Evolutionary conservation across 148 eudicot genomes (phyloP).

Genomic region (Vaccinium darrowii): DNA sequence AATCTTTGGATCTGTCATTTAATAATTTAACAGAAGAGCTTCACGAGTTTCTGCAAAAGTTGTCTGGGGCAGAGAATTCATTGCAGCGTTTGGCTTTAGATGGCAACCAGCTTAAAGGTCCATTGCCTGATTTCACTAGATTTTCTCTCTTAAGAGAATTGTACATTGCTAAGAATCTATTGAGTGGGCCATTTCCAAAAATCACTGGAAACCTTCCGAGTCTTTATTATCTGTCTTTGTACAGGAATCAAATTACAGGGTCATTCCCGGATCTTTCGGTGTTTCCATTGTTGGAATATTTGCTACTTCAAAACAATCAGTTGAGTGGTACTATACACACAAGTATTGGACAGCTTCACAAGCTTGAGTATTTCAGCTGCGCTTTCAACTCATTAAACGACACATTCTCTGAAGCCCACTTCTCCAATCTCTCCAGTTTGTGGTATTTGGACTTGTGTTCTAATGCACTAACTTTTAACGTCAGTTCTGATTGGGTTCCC

Average conservation of each 20-base stretch:
- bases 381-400: constrained; percentile 28
- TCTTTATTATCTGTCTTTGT: not conserved
- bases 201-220: not conserved
- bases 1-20: not conserved
- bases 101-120: not conserved
- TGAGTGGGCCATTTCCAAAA: not conserved
- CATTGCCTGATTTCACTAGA: constrained; percentile 8
- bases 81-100: not conserved
- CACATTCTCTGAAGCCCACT: constrained; percentile 22
- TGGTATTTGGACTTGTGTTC: not conserved
- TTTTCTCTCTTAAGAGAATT: not conserved
- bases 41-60: not conserved
- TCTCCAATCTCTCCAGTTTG: constrained; percentile 13
- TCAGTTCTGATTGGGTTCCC: constrained; percentile 14
- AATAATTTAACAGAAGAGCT: not conserved
- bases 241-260: constrained; percentile 17
- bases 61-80: not conserved
- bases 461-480: not conserved
- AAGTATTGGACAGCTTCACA: constrained; percentile 25
- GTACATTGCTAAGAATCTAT: not conserved
- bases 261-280: not conserved
- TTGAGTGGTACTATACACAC: constrained; percentile 21
- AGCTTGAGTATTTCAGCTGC: constrained; percentile 20
- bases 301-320: constrained; percentile 15
- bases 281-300: constrained; percentile 11